A percentile compares a stretch with the other conserved stretches of the same genome.
phyloP scores from a whole-genome alignment of 2,329 filamentous ascomycete genomes.

The Trichothecium sympodiale region DNA sequence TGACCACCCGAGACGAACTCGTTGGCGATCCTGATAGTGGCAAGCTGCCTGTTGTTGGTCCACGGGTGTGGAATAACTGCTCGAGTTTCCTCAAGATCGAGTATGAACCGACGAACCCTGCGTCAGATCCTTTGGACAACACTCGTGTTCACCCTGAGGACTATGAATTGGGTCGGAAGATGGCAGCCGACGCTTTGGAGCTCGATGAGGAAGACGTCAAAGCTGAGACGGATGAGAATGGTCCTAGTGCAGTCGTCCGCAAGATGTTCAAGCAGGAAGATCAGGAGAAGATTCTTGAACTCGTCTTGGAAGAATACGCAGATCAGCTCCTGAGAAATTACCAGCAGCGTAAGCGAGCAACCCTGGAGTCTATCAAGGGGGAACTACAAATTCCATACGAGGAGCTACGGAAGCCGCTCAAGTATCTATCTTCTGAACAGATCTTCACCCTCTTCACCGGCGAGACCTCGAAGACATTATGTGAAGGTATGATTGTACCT shows the following conservation, averaged over 20 bases:
- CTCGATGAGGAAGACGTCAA: conserved; percentile 97
- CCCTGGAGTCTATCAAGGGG: conserved; percentile 88
- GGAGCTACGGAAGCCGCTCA: conserved; percentile 77
- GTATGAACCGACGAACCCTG: conserved; percentile 70
- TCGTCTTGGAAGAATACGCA: conserved; percentile 93
- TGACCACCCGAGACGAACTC: conserved; percentile 76
- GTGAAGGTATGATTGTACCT: conserved; percentile 84
- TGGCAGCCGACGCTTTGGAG: conserved; percentile 93
- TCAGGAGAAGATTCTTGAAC: conserved; percentile 89
- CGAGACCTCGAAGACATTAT: conserved; percentile 74
- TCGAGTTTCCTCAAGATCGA: conserved; percentile 89
- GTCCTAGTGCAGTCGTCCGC: conserved; percentile 79
- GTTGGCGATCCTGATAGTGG: conserved; percentile 77
- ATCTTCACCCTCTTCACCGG: conserved; percentile 96
- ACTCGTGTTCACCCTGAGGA: conserved; percentile 97
- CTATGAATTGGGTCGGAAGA: conserved; percentile 95
- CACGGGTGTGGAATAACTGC: conserved; percentile 91
- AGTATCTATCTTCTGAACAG: conserved; percentile 58
- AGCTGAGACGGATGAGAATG: conserved; percentile 82
- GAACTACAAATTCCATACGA: conserved; percentile 91
- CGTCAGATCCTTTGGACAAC: conserved; percentile 88
- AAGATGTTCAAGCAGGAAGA: conserved; percentile 92
- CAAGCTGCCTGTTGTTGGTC: conserved; percentile 69
- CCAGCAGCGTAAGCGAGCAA: conserved; percentile 88
- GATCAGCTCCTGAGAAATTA: conserved; percentile 90